Evolutionary conservation across 352 stramenopile genomes (phyloP), one percentile per base, ranked within the genome.

Genomic region (Globisporangium viniferum): DNA sequence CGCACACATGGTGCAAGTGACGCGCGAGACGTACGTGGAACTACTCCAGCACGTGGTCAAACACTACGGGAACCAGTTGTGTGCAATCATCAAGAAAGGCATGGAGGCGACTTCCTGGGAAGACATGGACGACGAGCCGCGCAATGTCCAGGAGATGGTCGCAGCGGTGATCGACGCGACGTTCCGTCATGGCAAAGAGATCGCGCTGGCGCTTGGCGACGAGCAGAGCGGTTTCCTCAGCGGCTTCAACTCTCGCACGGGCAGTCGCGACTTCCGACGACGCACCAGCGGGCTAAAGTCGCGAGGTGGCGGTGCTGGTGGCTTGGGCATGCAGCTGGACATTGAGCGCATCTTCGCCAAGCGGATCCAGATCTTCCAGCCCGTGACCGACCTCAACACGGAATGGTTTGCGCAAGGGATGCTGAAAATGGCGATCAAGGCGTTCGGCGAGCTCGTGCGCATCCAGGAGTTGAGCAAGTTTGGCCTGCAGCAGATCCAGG

Each of bases 301-400:
- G 39, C 79, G 85, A 44, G 82, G 80, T 12, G 79, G 72, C 0
- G 39, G 20, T 41, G 54, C 54, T 24, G 74, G 67, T 29, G 79
- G 75, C 24, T 80, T 67, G 0, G 83, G 77, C 6, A 93, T 93
- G 82, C 81, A 89, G 31, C 68, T 92, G 33, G 81, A 95, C 59
- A 81, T 95, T 49, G 84, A 90, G 69, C 82, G 86, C n/a, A 89
- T 95, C n/a, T 93, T 95, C 55, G 82, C 84, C 6, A 89, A 88
- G 55, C 80, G 80, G 60, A 87, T 92, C 51, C 78, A 89, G 39
- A 81, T 93, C 14, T 92, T 88, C 51, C 72, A 81, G n/a, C 65
- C 66, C 2, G 61, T 79, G 4, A 48, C 78, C 9, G 78, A 90
- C 39, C 72, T 90, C 20, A 81, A 73, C 22, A 79, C 82, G 14